Conservation (phyloP, 2,329 filamentous ascomycete genomes). For the Aphanoascus verrucosus region DNA sequence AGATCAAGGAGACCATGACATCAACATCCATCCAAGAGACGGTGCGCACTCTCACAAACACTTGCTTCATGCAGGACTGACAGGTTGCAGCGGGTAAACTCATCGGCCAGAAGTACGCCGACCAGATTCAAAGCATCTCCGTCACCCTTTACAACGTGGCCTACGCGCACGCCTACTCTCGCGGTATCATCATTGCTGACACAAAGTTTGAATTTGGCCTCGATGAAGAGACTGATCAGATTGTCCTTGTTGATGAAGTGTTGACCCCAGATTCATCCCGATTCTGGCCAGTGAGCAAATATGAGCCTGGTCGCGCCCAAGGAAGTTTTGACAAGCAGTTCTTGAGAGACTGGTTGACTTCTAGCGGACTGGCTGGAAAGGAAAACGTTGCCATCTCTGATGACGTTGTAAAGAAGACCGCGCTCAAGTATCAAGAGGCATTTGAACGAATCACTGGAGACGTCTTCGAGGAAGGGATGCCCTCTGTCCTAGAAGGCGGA, state of each 20-base stretch:
- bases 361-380: constrained; percentile 62
- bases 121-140: constrained; percentile 54
- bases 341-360: constrained; percentile 70
- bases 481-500: constrained; percentile 2
- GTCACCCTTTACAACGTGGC: constrained; percentile 52
- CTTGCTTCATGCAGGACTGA: neutral
- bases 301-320: constrained; percentile 62
- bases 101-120: constrained; percentile 54
- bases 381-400: constrained; percentile 60
- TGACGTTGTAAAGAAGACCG: constrained; percentile 58
- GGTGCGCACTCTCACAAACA: constrained; percentile 32
- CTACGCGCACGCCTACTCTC: constrained; percentile 32
- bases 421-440: constrained; percentile 63
- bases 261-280: constrained; percentile 73
- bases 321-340: constrained; percentile 83
- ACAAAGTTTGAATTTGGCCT: constrained; percentile 70
- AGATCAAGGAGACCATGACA: constrained; percentile 64
- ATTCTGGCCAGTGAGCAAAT: constrained; percentile 71
- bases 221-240: constrained; percentile 52
- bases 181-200: constrained; percentile 66
- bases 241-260: constrained; percentile 74
- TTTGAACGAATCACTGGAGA: constrained; percentile 58
- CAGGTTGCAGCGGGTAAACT: constrained; percentile 42
- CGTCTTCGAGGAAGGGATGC: constrained; percentile 6
- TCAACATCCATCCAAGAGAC: constrained; percentile 68